Percentiles rank a stretch among this genome's conserved stretches.
These are phyloP conservation scores for Cnidoscolus chayamansa DNA, from an alignment of 441 rosid species.

Conservation along the genomic window DNA sequence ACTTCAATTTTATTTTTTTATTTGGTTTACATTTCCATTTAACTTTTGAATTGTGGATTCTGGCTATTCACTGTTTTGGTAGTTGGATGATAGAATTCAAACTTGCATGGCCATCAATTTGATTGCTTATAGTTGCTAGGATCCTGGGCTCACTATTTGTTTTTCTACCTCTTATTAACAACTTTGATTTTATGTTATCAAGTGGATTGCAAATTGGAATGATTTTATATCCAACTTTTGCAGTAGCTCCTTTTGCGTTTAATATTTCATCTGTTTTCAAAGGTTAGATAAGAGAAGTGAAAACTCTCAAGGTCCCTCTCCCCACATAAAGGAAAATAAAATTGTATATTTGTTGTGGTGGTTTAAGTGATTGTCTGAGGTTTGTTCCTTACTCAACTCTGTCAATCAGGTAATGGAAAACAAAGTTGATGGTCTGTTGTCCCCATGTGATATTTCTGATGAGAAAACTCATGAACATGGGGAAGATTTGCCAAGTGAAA, in stretches of 20 bases:
- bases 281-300: not conserved
- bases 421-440: conserved; percentile 32
- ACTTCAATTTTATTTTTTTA: conserved; percentile 23
- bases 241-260: too few species aligned
- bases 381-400: not conserved
- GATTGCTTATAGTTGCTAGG: not conserved
- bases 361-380: too few species aligned
- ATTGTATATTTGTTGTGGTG: too few species aligned
- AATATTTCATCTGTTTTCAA: not conserved
- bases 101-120: not conserved
- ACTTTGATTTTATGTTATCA: conserved; percentile 1
- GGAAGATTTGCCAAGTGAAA: conserved; percentile 27
- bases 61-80: not conserved
- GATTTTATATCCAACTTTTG: conserved; percentile 1
- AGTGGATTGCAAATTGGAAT: conserved; percentile 1
- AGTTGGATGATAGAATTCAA: not conserved
- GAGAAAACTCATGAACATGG: conserved; percentile 33
- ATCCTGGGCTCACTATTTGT: not conserved
- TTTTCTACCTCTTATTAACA: not conserved
- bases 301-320: not conserved
- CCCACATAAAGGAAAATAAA: not conserved
- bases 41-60: not conserved
- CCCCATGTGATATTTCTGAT: conserved; percentile 28
- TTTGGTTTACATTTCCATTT: conserved; percentile 13
- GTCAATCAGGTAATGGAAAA: conserved; percentile 37